Evolutionary conservation across 2,329 filamentous ascomycete genomes (phyloP), one percentile per base, ranked within the genome.

Genomic region (Phialocephala subalpina): DNA sequence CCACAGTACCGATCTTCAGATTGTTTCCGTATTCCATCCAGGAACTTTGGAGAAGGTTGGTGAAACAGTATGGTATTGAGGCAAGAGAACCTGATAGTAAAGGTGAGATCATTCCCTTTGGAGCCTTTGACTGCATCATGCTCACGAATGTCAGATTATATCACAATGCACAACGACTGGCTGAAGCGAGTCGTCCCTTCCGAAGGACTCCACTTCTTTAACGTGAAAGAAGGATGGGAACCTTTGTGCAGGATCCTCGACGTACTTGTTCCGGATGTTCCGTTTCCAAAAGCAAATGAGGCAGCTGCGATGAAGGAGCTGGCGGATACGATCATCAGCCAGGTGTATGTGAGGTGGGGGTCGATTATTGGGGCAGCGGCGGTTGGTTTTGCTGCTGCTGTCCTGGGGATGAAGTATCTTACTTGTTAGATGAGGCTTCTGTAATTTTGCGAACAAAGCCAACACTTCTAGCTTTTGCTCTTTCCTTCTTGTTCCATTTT

Each of bases 171-270:
- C 45, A 49, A 68, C 18, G 59, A 62, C 18, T 67, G 68, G n/a
- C 14, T 72, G 2, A 42, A 58, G 16, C 45, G 64, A 18, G 60
- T 69, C 2, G 65, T 67, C 8, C 68, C 68, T 4, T 25, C 45
- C 6, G 60, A 63, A 16, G 52, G 57, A 16, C 60, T 72, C 5
- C 59, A 63, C 59, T 68, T 69, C 49, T 65, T 69, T 45, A 62
- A 58, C 25, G 65, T 70, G 40, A 65, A 70, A 52, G 70, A 69
- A 16, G 77, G 77, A 0, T 80, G 78, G 78, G 75, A 61, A 22
- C 76, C 77, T 3, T 61, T 80, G 6, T 78, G 77, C 67, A 68
- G 73, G 49, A 76, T 77, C 25, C 68, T 80, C 40, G 68, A 66
- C 64, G 73, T 73, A 62, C 74, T 73, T 1, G 62, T 78, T 4